Evolutionary conservation across 2,329 filamentous ascomycete species (phyloP), one percentile per base, ranked within the genome.

Genomic region (Madurella fahalii): DNA sequence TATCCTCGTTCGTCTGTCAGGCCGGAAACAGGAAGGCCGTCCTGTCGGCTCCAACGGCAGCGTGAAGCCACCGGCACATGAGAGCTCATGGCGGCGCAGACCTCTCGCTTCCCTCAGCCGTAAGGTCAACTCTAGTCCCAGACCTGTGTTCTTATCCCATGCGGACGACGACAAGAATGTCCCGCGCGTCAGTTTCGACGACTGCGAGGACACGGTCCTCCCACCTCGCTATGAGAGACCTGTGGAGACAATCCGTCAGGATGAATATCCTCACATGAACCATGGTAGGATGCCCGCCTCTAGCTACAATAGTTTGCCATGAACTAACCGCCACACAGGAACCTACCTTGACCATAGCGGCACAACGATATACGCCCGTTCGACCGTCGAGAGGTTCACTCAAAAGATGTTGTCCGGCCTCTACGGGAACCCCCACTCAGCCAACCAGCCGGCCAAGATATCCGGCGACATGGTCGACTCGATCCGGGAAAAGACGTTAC

Each of bases 361-460:
- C 30, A 72, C 77, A 37, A 82, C 79, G 34, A 75, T 84, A 40
- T 83, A 83, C 61, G 77, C 83, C 43, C 78, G 74, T 58, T 82
- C 82, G 25, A 73, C 83, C 37, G 72, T 86, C 40, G 73, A 77
- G 44, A 71, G 72, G 20, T 85, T 86, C 66, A 75, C 79, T 5
- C 65, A 70, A 2, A 78, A 82, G 60, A 76, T 87, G 68, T 71
- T 77, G 40, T 64, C 71, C 34, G 79, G 77, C 57, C 72, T 87
- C n/a, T 84, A 85, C 62, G 84, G 84, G 11, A 88, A 88, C 61
- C 85, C 85, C 2, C 85, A 88, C 65, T 87, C 85, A 1, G 76
- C 81, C 59, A 84, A 82, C 39, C 72, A 76, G 15, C 82, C 83
- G 0, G 83, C 82, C 13, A 78, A 77, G 52, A 69, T 80, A 17